Base-by-base conservation (phyloP, 2,329 filamentous ascomycete species). In the Pseudogymnoascus sp. region DNA sequence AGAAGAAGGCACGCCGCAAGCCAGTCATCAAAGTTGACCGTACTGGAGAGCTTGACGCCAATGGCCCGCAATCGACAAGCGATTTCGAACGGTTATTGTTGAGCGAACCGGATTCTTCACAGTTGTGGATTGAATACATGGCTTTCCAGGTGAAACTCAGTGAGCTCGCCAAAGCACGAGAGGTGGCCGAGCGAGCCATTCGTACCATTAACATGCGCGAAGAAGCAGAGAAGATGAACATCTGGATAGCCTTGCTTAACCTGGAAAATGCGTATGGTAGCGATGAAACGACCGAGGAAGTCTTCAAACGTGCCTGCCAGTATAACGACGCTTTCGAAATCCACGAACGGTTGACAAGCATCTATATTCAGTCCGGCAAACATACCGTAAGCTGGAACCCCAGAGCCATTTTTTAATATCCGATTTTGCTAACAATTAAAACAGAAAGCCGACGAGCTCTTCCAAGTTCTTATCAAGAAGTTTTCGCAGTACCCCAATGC, bases 81-180 rank as follows among this genome's bases (percentile, higher is more conserved):
- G 96, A 99, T 76, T 99, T 92, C 74, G 96, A 99, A 77, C 88
- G 95, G 69, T 86, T 97, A 24, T 84, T 99, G 44, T 85, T 99
- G 21, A 91, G 92, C 63, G 90, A 96, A 73, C 92, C 95, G 2
- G 92, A 97, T 77, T 93, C 90, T n/a, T 96, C 93, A 0, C 81
- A 88, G 66, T 83, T 97, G 29, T 99, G 95, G 95, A 90, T 97
- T 62, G 85, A 91, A 68, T 99, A 99, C 78, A 97, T 99, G 91
- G 92, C 93, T n/a, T 96, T 96, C 82, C 91, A 97, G 76, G 87
- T 97, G 75, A 89, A 96, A 73, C 84, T 96, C 61, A 91, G 91
- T 72, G 95, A 99, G 76, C 81, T 96, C 19, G 86, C 88, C 65
- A 95, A 92, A 76, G 93, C 95, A 11, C 86, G 93, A 59, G 89